A percentile compares a stretch with the other conserved stretches of the same genome.
These are phyloP conservation scores for Xylaria sp. DNA, from an alignment of 2,329 filamentous ascomycete species.

Conservation along the genomic window DNA sequence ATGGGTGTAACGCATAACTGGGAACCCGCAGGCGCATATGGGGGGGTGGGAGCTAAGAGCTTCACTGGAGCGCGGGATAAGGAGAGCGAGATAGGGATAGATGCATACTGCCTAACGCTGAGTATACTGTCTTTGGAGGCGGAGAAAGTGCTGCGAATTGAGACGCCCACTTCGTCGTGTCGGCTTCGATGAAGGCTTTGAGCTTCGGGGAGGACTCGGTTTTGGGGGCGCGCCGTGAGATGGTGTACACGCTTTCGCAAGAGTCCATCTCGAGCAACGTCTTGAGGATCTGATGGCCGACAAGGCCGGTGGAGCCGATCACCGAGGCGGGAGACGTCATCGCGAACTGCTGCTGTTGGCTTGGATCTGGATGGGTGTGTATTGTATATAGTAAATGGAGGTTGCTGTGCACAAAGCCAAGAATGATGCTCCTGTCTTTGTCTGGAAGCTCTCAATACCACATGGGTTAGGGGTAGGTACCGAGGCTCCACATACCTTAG, in stretches of 20 bases:
- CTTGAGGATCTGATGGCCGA: conserved; percentile 79
- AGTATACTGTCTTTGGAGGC: conserved; percentile 74
- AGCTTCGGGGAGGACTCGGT: conserved; percentile 67
- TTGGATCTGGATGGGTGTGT: too few species aligned
- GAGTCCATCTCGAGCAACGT: conserved; percentile 67
- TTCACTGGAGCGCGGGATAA: background rate
- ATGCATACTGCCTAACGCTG: conserved; percentile 72
- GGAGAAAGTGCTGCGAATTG: conserved; percentile 67
- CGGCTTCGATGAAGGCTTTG: conserved; percentile 72
- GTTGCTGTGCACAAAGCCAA: too few species aligned
- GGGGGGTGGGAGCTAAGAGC: background rate
- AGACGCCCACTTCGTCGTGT: conserved; percentile 75
- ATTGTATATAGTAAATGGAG: too few species aligned
- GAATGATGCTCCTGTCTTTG: too few species aligned
- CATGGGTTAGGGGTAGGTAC: too few species aligned
- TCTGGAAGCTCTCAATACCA: too few species aligned
- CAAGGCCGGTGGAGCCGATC: conserved; percentile 74
- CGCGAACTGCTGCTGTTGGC: background rate
- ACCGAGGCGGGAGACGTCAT: conserved; percentile 58
- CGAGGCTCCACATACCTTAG: too few species aligned
- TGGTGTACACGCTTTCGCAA: conserved; percentile 68
- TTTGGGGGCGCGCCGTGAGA: conserved; percentile 73
- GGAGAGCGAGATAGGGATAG: background rate
- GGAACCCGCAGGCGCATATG: background rate
- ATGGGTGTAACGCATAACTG: too few species aligned